Base-by-base conservation (phyloP, 2,329 filamentous ascomycete species). In the Alternaria sp. region DNA sequence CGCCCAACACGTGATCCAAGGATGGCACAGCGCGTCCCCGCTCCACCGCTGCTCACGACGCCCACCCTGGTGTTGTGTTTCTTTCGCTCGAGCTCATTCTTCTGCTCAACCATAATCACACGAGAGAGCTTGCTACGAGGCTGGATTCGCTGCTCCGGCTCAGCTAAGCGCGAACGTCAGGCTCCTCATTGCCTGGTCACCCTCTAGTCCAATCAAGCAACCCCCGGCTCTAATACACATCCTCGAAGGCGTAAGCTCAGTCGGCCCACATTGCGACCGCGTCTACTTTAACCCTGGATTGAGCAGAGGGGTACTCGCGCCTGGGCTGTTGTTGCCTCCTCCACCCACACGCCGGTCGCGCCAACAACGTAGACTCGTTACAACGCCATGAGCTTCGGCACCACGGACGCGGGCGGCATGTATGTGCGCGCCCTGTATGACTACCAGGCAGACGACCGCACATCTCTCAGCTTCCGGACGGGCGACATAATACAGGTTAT, bases 401-500 rank as follows among this genome's bases (percentile, higher is more conserved):
- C 80, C 60, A 76, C 81, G 23, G 84, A 84, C 51, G 83, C 86
- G 26, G 82, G 83, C 58, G 81, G 81, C 77, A 90, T 97, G 85
- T 98, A 96, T 79, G 96, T 99, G 76, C 91, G 93, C 77, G 96
- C 96, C 50, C 87, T 98, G 68, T 99, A 98, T 85, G 93, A 76
- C 84, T 99, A 98, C 84, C 93, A 97, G 77, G 93, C 96, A 76
- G 95, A 99, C 83, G 96, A 99, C 82, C 90, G 93, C 74, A 98
- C 95, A 51, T 97, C 94, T 83, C 84, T 99, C 78, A 98, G 94
- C 82, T 99, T 99, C 81, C 93, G 93, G 74, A 92, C 97, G 80
- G 96, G 96, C 76, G 96, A 99, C 82, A 90, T 98, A 71, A 99
- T 99, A 74, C 95, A 98, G 83, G 96, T 99, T 73, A 95, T 99